A percentile compares a stretch with the other conserved stretches of the same genome.
Evolutionary conservation across 176 grass and related monocot genomes (phyloP).

Genomic region (Miscanthus lutarioriparius): DNA sequence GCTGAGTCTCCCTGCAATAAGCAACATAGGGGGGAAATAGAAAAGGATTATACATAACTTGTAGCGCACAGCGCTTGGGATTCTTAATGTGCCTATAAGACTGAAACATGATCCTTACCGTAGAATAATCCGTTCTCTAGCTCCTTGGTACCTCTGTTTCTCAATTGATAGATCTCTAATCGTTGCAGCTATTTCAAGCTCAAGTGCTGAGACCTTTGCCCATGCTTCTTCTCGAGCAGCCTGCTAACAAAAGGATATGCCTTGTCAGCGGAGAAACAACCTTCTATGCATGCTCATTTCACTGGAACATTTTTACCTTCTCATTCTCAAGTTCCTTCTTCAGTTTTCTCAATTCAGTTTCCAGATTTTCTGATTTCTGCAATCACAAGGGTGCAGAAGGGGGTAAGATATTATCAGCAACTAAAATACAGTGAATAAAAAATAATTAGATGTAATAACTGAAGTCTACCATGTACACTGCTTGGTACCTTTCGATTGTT

Average conservation of each 20-base stretch:
- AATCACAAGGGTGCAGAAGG: conserved; percentile 29
- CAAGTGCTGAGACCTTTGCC: conserved; percentile 91
- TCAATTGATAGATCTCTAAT: conserved; percentile 88
- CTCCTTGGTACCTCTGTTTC: conserved; percentile 96
- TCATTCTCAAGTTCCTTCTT: conserved; percentile 87
- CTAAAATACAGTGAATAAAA: conserved; percentile 12
- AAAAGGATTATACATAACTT: conserved; percentile 10
- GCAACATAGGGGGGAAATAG: conserved; percentile 14
- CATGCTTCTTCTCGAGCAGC: conserved; percentile 92
- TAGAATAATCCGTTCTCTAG: conserved; percentile 88
- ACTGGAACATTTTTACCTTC: conserved; percentile 78
- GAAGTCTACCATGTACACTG: conserved; percentile 20
- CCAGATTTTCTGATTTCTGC: conserved; percentile 82
- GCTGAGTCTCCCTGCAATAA: conserved; percentile 85
- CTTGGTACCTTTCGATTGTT: conserved; percentile 66
- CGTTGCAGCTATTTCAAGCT: conserved; percentile 92
- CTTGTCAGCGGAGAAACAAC: conserved; percentile 47
- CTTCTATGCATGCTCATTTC: conserved; percentile 20
- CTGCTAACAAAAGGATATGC: conserved; percentile 69
- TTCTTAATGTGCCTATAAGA: conserved; percentile 5
- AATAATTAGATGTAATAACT: conserved; percentile 22
- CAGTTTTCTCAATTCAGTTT: conserved; percentile 70
- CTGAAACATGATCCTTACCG: conserved; percentile 58
- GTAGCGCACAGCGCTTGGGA: conserved; percentile 27
- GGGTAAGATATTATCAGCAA: conserved; percentile 9